These are phyloP conservation scores for Ophiostoma sp. DNA, from an alignment of 2,329 filamentous ascomycete species.

Conservation along the genomic window DNA sequence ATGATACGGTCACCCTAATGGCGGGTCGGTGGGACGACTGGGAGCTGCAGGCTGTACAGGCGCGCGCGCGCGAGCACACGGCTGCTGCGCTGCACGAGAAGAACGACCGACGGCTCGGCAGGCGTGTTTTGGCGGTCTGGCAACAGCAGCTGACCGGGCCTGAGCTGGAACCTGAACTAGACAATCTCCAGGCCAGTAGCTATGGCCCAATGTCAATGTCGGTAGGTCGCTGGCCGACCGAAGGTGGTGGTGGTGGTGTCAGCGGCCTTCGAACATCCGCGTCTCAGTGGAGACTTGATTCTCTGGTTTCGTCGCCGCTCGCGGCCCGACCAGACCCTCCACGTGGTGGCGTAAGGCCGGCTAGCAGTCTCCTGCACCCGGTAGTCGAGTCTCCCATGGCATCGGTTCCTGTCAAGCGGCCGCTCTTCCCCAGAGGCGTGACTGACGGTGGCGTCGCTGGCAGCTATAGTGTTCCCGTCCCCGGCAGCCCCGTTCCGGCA, in stretches of 20 bases:
- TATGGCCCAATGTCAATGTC: constrained; percentile 11
- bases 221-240: background rate
- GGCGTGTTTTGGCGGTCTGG: constrained; percentile 27
- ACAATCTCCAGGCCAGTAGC: constrained; percentile 12
- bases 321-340: background rate
- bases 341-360: background rate
- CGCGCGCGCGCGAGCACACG: constrained; percentile 25
- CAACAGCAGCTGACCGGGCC: constrained; percentile 22
- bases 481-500: background rate
- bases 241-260: background rate
- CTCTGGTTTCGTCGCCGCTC: constrained; percentile 16
- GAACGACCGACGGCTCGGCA: constrained; percentile 25
- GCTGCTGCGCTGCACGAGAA: constrained; percentile 28
- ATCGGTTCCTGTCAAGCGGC: background rate
- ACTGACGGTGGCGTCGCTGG: background rate
- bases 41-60: constrained; percentile 30
- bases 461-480: constrained; percentile 21
- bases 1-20: constrained; percentile 21
- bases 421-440: background rate
- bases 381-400: constrained; percentile 20
- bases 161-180: constrained; percentile 2
- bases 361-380: constrained; percentile 20
- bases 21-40: constrained; percentile 26
- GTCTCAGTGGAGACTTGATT: constrained; percentile 13
- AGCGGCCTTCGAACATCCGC: background rate